Base-by-base conservation (phyloP, 805 yeast genomes). In the Yarrowia sp. region DNA sequence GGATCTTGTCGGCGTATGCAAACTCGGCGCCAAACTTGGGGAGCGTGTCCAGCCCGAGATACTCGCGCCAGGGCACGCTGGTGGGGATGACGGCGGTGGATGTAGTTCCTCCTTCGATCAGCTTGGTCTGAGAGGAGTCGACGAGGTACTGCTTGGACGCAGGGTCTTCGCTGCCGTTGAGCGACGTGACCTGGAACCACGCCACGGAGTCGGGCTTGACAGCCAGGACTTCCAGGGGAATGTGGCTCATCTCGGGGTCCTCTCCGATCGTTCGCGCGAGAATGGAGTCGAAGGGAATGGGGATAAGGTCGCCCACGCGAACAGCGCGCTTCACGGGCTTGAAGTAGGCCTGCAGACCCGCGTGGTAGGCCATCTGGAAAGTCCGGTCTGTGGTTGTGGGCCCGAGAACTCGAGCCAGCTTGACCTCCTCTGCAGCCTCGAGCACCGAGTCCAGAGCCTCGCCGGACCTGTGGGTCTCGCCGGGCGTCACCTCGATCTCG, bases 111-210 rank as follows among this genome's bases (percentile, higher is more conserved):
- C 84, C 78, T 68, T 84, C 94, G 3, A 83, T 79, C 78, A 93
- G 78, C 44, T 85, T 79, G 0, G 97, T 88, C 63, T 80, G 81
- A 0, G 77, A 65, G 0, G 96, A 85, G 71, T 88, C 91, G 33
- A 92, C 80, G 0, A 84, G 70, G 66, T 74, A 87, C 67, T 71
- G 70, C 8, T 44, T 39, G 4, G 51, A 55, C 1, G 36, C 38
- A 1, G 46, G 13, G 9, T 63, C 56, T 9, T 61, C 38, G 1
- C 44, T 51, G 14, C 63, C 68, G 24, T 63, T 63, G 16, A 61
- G 46, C 9, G 81, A 86, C 1, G 82, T 77, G 1, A 93, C 81
- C 66, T 82, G 82, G 73, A 91, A 93, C 97, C 97, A 93, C 0
- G 91, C 96, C 18, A 92, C 80, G 0, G 83, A 77, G 70, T 91